These are phyloP conservation scores for Globisporangium canariense DNA, from an alignment of 352 stramenopile genomes.

Conservation along the genomic window DNA sequence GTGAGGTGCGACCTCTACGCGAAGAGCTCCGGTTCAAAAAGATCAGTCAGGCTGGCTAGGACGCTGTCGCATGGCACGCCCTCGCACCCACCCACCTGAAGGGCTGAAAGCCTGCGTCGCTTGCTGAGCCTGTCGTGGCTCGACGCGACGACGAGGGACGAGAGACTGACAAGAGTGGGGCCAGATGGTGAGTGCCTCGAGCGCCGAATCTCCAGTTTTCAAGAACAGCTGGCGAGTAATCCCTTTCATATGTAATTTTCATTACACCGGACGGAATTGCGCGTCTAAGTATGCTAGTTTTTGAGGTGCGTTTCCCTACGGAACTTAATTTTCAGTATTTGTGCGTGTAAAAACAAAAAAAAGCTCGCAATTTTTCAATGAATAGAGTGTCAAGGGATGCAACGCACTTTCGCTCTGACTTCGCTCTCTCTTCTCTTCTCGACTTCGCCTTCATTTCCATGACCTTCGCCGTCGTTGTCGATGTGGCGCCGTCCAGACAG, in stretches of 20 bases:
- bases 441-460: background rate
- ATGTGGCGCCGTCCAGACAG: background rate
- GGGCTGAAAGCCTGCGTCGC: no score
- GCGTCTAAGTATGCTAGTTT: background rate
- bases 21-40: slow-evolving; percentile 7
- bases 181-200: background rate
- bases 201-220: background rate
- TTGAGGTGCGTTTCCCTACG: background rate
- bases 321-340: background rate
- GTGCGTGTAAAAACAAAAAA: background rate
- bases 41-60: background rate
- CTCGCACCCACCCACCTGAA: background rate
- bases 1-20: background rate
- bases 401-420: background rate
- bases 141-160: background rate
- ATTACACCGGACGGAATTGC: background rate
- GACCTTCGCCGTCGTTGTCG: background rate
- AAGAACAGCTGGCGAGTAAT: background rate
- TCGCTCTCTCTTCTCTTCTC: background rate
- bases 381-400: background rate
- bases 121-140: background rate
- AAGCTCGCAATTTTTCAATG: background rate
- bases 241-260: background rate
- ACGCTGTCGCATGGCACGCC: background rate
- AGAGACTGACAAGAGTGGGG: background rate